A percentile compares a stretch with the other conserved stretches of the same genome.
Conservation (phyloP, 371 early-diverging fungal species). For the Saksenaea vasiformis region DNA sequence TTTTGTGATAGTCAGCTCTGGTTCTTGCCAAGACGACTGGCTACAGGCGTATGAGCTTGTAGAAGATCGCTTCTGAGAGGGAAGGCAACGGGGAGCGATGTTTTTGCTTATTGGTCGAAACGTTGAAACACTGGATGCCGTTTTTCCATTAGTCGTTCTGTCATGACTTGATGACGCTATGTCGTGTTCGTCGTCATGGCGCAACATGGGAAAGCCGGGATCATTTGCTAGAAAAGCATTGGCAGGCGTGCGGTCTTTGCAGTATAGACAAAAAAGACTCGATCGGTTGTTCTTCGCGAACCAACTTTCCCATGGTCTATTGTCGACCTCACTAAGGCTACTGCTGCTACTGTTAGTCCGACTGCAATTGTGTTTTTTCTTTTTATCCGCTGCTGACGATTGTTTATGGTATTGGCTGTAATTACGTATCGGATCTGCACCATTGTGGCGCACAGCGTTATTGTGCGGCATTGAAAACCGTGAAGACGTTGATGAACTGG, state of each 20-base stretch:
- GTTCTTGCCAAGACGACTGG: background rate
- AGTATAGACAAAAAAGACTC: background rate
- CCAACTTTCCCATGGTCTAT: background rate
- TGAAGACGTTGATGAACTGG: slow-evolving; percentile 15
- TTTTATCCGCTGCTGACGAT: background rate
- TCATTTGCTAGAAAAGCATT: background rate
- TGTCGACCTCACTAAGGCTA: background rate
- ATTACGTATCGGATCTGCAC: slow-evolving; percentile 1
- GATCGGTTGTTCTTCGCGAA: background rate
- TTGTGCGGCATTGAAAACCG: background rate
- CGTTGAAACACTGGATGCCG: slow-evolving; percentile 25
- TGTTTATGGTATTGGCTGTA: slow-evolving; percentile 9
- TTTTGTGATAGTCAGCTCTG: slow-evolving; percentile 27
- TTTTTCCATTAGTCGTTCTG: background rate
- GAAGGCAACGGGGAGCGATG: slow-evolving; percentile 17
- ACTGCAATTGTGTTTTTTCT: background rate
- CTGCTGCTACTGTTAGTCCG: slow-evolving; percentile 1
- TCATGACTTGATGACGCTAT: background rate
- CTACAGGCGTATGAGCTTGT: background rate
- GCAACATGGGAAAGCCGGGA: background rate
- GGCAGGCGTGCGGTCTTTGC: background rate
- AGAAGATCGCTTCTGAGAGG: background rate
- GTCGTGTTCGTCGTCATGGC: background rate
- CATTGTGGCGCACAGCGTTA: background rate
- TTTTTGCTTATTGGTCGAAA: slow-evolving; percentile 33